Evolutionary conservation across 2,329 filamentous ascomycete genomes (phyloP), one percentile per base, ranked within the genome.

Genomic region (Neonectria faginata): DNA sequence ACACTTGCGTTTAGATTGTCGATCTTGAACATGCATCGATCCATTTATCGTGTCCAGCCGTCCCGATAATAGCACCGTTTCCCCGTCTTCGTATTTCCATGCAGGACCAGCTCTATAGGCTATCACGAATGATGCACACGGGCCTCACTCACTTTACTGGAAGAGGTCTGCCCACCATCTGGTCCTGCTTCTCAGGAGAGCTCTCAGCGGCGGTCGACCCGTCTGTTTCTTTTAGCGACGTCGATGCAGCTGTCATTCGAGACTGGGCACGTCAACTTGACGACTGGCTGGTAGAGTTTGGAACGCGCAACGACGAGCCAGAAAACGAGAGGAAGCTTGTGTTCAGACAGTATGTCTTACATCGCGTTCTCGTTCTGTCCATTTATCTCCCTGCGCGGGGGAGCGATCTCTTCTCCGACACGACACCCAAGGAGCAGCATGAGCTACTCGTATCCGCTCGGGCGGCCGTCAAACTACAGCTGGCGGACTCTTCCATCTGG

Each of bases 71-170:
- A 41, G 76, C 80, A 1, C 80, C 80, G 2, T 71, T 81, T 1
- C 68, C 76, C 0, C 69, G 75, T 7, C 74, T 82, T 11, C 78
- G 79, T 45, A 77, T 76, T 6, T 77, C 79, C 1, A 72, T 75
- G 16, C 76, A 77, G 47, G 80, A 82, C 59, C 79, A 80, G 25
- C 75, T 82, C 7, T 79, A 81, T 42, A 74, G 76, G 9, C 72
- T 82, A 0, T 81, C 80, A 1, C 75, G 79, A 18, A 82, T 82
- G 79, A 81, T 82, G 80, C 79, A 82, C 59, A 80, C 76, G 0
- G 80, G 80, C 0, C 65, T 82, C 3, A 78, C 75, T 2, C 78
- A 81, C 54, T 82, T 82, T 58, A 80, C 80, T 2, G 80, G 79
- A 1, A 72, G 80, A 16, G 76, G 80, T 0, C 58, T 82, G 8